phyloP scores from a whole-genome alignment of 306 rosid species.

The Sesbania bispinosa region DNA sequence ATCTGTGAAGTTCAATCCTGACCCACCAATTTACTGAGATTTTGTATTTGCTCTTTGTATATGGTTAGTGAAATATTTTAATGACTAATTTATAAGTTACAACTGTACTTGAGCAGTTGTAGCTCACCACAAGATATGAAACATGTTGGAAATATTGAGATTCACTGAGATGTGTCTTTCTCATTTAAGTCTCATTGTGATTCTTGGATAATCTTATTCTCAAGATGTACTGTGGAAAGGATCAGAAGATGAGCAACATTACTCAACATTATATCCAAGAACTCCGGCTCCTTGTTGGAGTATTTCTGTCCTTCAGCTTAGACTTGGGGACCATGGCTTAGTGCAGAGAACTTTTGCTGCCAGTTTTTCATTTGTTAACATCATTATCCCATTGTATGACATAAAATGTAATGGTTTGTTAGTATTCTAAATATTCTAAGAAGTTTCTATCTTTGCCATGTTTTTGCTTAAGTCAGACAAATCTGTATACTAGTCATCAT shows the following conservation, averaged over 20 bases:
- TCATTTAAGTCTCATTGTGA: conserved; percentile 21
- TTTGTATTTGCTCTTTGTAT: conserved; percentile 31
- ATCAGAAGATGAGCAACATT: conserved; percentile 22
- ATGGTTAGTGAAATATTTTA: conserved; percentile 31
- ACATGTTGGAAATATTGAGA: conserved; percentile 8
- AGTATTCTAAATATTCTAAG: conserved; percentile 4
- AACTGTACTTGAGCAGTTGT: conserved; percentile 27
- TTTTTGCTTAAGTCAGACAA: not conserved
- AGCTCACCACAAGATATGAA: conserved; percentile 17
- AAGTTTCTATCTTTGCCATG: not conserved
- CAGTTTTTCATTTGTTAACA: conserved; percentile 7
- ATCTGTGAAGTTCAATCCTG: conserved; percentile 76
- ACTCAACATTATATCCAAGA: conserved; percentile 16
- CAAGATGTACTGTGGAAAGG: conserved; percentile 12
- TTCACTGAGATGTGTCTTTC: conserved; percentile 29
- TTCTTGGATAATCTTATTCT: conserved; percentile 34
- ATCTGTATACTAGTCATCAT: not conserved
- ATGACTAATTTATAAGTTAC: conserved; percentile 25
- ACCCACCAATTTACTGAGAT: conserved; percentile 58
- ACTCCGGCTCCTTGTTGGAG: conserved; percentile 18
- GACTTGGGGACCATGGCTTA: conserved; percentile 8
- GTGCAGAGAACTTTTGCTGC: conserved; percentile 4
- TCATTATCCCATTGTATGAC: not conserved
- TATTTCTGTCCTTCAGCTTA: not conserved
- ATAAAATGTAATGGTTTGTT: conserved; percentile 13